Evolutionary conservation across 73 alveolate species (phyloP).

Genomic region (Symbiodinium natans): DNA sequence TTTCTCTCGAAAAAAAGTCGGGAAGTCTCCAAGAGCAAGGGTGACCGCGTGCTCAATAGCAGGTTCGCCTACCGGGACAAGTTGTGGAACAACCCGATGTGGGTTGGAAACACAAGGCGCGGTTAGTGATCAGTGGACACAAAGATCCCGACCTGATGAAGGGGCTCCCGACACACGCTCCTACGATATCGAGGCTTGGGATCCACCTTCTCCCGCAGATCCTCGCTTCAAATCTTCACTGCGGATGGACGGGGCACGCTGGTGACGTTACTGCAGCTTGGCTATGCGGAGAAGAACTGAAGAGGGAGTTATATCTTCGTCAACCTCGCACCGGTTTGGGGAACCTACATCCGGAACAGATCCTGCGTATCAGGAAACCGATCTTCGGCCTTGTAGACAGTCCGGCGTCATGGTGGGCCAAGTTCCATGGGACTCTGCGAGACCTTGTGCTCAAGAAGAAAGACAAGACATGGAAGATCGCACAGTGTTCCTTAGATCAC

Average conservation of each 20-base stretch:
- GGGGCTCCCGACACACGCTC: neutral
- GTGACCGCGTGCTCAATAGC: neutral
- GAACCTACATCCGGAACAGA: no score
- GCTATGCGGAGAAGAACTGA: neutral
- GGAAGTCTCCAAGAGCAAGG: no score
- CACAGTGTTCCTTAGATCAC: neutral
- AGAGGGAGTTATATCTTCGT: neutral
- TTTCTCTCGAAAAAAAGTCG: neutral
- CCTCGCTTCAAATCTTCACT: neutral
- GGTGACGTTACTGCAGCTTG: neutral
- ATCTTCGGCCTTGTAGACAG: neutral
- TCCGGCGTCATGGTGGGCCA: slow-evolving; percentile 8
- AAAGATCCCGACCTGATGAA: neutral
- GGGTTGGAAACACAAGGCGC: neutral
- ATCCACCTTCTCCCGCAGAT: neutral
- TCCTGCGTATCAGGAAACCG: neutral
- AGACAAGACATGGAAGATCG: neutral
- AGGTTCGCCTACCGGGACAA: slow-evolving; percentile 27
- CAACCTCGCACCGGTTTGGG: neutral
- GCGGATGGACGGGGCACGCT: neutral
- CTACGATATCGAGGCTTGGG: neutral
- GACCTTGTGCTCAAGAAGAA: neutral
- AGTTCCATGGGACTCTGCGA: neutral
- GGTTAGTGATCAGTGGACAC: neutral
- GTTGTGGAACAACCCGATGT: neutral